A percentile compares a stretch with the other conserved stretches of the same genome.
Evolutionary conservation across 2,329 filamentous ascomycete genomes (phyloP).

Genomic region (Neonectria coccinea): DNA sequence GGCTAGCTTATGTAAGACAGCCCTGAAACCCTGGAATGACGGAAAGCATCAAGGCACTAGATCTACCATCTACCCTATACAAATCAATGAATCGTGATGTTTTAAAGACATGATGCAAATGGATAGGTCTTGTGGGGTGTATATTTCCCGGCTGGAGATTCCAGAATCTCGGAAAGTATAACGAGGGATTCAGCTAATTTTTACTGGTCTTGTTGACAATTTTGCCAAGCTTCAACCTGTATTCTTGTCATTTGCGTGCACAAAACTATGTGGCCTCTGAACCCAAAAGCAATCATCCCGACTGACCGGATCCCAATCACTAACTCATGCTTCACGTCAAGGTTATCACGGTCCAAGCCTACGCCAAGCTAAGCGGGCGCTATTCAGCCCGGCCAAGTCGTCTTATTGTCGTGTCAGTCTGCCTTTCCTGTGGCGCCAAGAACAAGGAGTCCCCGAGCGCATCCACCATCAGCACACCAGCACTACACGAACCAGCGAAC

Average conservation of each 20-base stretch:
- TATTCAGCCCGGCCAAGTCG: slow-evolving; percentile 11
- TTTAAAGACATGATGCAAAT: neutral
- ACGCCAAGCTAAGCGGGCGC: neutral
- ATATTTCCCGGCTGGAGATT: too few species aligned
- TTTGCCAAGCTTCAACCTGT: too few species aligned
- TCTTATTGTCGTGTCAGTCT: slow-evolving; percentile 1
- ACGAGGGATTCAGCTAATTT: neutral
- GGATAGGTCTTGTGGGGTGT: too few species aligned
- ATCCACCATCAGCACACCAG: neutral
- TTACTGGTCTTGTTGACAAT: neutral
- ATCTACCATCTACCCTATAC: slow-evolving; percentile 23
- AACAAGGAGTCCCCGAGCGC: neutral
- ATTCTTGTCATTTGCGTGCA: neutral
- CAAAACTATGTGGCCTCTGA: neutral
- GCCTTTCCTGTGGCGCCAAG: neutral
- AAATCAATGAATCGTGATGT: neutral
- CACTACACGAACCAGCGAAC: neutral
- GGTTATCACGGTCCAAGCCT: slow-evolving; percentile 13
- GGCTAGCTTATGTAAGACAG: slow-evolving; percentile 7
- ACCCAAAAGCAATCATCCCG: neutral
- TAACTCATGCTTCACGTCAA: slow-evolving; percentile 23
- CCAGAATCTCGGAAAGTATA: neutral
- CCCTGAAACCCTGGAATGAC: slow-evolving; percentile 5
- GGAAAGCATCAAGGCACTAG: neutral
- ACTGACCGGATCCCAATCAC: neutral